Percentiles rank a stretch among this genome's conserved stretches.
phyloP scores from a whole-genome alignment of 139 green algal genomes.

The Tetradesmus obliquus region DNA sequence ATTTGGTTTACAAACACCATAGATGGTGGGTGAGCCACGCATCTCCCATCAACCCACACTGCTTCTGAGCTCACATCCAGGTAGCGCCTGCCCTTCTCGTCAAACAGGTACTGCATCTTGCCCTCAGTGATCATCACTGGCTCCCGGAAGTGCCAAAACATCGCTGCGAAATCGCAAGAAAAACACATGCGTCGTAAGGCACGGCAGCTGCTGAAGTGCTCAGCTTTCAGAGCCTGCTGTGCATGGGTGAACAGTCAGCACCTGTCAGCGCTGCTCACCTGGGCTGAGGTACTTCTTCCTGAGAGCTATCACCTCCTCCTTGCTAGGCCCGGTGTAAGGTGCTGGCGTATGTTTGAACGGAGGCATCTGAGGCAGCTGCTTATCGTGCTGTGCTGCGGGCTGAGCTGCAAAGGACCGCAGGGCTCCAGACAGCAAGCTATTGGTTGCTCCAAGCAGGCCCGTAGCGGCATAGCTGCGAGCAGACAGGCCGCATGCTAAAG shows the following conservation, averaged over 20 bases:
- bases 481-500: not conserved
- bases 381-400: not conserved
- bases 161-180: constrained; percentile 50
- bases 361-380: constrained; percentile 23
- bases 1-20: too few species aligned
- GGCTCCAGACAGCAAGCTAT: not conserved
- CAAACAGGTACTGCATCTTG: constrained; percentile 98
- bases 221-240: not conserved
- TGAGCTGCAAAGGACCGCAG: constrained; percentile 21
- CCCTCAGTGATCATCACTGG: constrained; percentile 97
- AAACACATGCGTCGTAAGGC: not conserved
- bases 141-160: constrained; percentile 90
- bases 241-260: constrained; percentile 1
- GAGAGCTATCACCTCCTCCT: constrained; percentile 84
- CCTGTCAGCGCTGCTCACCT: constrained; percentile 57
- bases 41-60: too few species aligned
- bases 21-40: too few species aligned
- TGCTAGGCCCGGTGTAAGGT: constrained; percentile 85
- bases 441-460: not conserved
- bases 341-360: constrained; percentile 8
- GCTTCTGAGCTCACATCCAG: constrained; percentile 81
- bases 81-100: constrained; percentile 92
- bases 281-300: constrained; percentile 88
- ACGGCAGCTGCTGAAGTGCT: not conserved
- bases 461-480: not conserved